These are phyloP conservation scores for Monosporozyma servazzii DNA, from an alignment of 805 yeast species.

Conservation along the genomic window DNA sequence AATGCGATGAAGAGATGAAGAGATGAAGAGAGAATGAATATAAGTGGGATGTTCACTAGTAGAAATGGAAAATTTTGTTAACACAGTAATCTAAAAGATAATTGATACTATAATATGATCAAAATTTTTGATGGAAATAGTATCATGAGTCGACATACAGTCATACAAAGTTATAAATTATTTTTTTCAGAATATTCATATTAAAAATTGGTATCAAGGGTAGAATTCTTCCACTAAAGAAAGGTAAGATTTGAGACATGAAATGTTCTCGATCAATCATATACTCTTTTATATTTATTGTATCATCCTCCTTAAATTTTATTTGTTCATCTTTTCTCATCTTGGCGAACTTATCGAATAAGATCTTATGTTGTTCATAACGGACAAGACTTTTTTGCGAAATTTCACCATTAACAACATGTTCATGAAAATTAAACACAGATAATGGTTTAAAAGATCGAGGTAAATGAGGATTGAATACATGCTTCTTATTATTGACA, in stretches of 20 bases:
- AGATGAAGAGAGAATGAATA: too few species aligned
- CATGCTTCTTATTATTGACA: slow-evolving; percentile 1
- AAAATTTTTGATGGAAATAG: slow-evolving; percentile 10
- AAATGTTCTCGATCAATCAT: slow-evolving; percentile 15
- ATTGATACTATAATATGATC: slow-evolving; percentile 22
- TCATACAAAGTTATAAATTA: slow-evolving; percentile 14
- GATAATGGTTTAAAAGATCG: slow-evolving; percentile 17
- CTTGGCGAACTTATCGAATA: slow-evolving; percentile 23
- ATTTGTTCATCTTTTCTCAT: slow-evolving; percentile 15
- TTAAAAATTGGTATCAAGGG: slow-evolving; percentile 22
- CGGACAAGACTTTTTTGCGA: slow-evolving; percentile 1
- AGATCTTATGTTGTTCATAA: slow-evolving; percentile 16
- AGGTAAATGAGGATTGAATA: slow-evolving; percentile 14
- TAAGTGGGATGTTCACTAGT: too few species aligned
- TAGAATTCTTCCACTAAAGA: slow-evolving; percentile 15
- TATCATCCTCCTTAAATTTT: slow-evolving; percentile 7
- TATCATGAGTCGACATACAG: slow-evolving; percentile 5
- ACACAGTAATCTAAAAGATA: slow-evolving; percentile 17
- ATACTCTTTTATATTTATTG: slow-evolving; percentile 2
- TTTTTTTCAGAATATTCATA: slow-evolving; percentile 8
- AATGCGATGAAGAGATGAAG: too few species aligned
- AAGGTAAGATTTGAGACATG: slow-evolving; percentile 15
- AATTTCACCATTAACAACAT: slow-evolving; percentile 1
- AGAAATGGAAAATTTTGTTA: slow-evolving; percentile 19
- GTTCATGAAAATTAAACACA: slow-evolving; percentile 17